Base-by-base conservation (phyloP, 345 rosid species). In the Eucalyptus sideroxylon region DNA sequence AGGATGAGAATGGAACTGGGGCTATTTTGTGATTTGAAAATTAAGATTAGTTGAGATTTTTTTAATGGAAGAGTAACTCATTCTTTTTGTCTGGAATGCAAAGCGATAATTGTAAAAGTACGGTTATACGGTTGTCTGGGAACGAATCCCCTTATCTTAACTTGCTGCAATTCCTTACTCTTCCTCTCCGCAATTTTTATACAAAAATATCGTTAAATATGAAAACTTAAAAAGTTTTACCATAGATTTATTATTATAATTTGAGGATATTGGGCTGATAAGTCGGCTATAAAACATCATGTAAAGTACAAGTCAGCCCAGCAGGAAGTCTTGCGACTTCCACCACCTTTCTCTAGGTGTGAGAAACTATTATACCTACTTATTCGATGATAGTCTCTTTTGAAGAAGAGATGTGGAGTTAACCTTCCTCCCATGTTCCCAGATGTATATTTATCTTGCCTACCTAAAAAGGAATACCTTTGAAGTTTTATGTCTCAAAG, bases 261-360 rank as follows among this genome's bases (percentile, higher is more conserved):
- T 8, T 8, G 26, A 53, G 26, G 59, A 53, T 53, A 2, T 53
- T 53, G 26, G 26, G 11, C 0, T 53, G 5, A 53, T 53, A 8
- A 53, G 59, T 53, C 2, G 5, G 2, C 4, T 21, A 53, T 53
- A 53, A 53, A 0, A 21, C 11, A 19, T 53, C 0, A 1, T 19
- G 24, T 53, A 53, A 53, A 53, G 24, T 53, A 53, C 59, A 53
- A 53, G 59, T 8, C 1, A 19, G 59, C 59, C 24, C 2, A 19
- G 24, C 1, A 17, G 23, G 56, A 53, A 53, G 56, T 19, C 56
- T 51, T 51, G 55, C 1, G 4, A 51, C 19, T 51, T 51, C 9
- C 56, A 53, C 10, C 21, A 53, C 56, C 2, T 53, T 19, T 7
- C 21, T 53, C 4, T 53, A 19, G 59, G 11, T 53, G 59, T 1